Base-by-base conservation (phyloP, 2,329 filamentous ascomycete species). In the Colletotrichum orbiculare region DNA sequence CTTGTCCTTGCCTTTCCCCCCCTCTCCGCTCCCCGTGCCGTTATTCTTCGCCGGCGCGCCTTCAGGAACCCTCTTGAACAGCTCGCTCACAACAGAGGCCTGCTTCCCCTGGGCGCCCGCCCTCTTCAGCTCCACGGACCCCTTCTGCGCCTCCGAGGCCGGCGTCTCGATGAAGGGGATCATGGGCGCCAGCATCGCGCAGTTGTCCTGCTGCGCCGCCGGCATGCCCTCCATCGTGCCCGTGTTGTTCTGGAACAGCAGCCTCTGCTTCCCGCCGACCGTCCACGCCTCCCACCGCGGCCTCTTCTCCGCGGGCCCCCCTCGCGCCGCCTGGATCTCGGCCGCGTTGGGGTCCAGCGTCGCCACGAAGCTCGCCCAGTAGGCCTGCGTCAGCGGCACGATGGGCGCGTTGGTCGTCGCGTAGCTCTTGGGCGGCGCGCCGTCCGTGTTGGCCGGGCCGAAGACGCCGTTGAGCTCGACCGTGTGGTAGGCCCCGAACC, bases 311-410 rank as follows among this genome's bases (percentile, higher is more conserved):
- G 25, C 25, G 25, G 25, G 17, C 0, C 17, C 25, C 25, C 25
- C 25, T 1, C 5, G 25, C 25, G 25, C 81, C 17, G 80, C 81
- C 1, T 68, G 41, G 48, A 75, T 67, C 8, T 84, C 80, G 59
- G 81, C 76, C 33, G 56, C 57, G 12, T 94, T 94, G 0, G 91
- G 91, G 73, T 94, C 81, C 48, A 87, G 82, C 0, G 81, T 81
- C 35, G 85, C 78, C 65, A 94, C 87, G 72, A 94, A 94, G 70
- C 88, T 91, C 2, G 88, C 87, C 90, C 90, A 94, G 75, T 93
- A 94, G 0, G 82, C 84, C 73, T 92, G 89, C 33, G 91, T 84
- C 0, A 90, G 75, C 0, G 85, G 80, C 0, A 91, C 82, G 4
- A 90, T 87, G 0, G 73, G 72, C 2, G 79, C 83, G 68, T 93